Conservation (phyloP, 345 rosid genomes). For the Raphanus sativus region DNA sequence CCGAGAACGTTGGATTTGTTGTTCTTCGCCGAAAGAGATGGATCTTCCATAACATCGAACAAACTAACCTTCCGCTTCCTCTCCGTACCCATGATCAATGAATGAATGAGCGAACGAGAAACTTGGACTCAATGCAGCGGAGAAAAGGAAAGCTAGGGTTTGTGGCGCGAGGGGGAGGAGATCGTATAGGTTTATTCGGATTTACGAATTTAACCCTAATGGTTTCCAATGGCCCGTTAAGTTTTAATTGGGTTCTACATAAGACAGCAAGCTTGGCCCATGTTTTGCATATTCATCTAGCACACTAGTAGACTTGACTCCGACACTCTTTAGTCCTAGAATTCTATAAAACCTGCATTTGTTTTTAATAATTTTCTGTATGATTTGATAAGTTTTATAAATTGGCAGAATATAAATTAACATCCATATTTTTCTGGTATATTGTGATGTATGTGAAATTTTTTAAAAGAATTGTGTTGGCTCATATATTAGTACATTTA, state of each 20-base stretch:
- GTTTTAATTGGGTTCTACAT: not conserved
- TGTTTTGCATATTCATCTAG: not conserved
- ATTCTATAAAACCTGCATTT: not conserved
- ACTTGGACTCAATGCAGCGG: not conserved
- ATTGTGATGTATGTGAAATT: too few species aligned
- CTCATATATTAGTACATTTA: too few species aligned
- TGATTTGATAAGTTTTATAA: too few species aligned
- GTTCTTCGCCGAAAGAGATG: conserved; percentile 52
- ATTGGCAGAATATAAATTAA: too few species aligned
- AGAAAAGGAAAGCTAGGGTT: not conserved
- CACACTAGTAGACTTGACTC: not conserved
- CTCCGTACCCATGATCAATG: conserved; percentile 61
- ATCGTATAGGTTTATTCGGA: not conserved
- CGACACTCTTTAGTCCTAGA: not conserved
- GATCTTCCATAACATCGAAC: conserved; percentile 82
- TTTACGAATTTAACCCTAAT: not conserved
- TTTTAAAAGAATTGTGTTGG: too few species aligned
- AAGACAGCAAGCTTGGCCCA: not conserved
- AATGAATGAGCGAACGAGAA: not conserved
- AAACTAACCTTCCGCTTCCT: conserved; percentile 87
- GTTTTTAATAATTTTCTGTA: too few species aligned
- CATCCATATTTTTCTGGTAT: too few species aligned
- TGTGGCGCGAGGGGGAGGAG: conserved; percentile 6
- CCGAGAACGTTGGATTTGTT: not conserved
- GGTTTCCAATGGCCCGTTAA: not conserved